Base-by-base conservation (phyloP, 2,329 filamentous ascomycete species). In the Ophidiomyces ophidiicola region DNA sequence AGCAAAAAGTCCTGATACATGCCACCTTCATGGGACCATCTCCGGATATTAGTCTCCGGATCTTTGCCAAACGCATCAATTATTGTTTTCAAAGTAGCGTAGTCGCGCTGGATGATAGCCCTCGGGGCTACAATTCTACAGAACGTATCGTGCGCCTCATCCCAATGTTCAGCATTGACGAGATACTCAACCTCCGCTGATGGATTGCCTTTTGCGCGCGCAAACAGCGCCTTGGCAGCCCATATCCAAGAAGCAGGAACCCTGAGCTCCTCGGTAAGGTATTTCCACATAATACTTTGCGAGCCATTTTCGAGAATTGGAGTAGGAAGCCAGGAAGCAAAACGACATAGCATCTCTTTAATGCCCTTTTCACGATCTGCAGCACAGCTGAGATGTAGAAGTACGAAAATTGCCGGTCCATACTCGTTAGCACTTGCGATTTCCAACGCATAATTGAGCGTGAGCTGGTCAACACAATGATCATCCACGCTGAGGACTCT, bases 101-200 rank as follows among this genome's bases (percentile, higher is more conserved):
- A 88, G 56, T 94, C 80, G 30, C 80, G 78, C 53, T 84, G 81
- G 44, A 98, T 81, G 46, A 98, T 73, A 7, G 84, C 76, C 19
- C 72, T 69, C 0, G 90, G 90, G 0, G 83, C 90, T 20, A 96
- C 86, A 47, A 80, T 72, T 46, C 76, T 75, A 44, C 81, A 74
- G 39, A 98, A 79, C 1, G 88, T 83, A 19, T 77, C 73, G 60
- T 96, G 90, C 0, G 90, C 90, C 55, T 90, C 83, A 20, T 76
- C 69, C 59, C 78, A 82, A 29, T 82, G 77, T 26, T 74, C 72
- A 2, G 86, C 88, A 34, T 77, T 76, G 43, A 96, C 71, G 8
- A 98, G 76, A 52, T 79, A 90, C 39, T 80, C 71, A 6, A 88
- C 82, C 58, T 94, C 84, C 4, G 69, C 67, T 32, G 69, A 71